Conservation (phyloP, 2,329 filamentous ascomycete species). For the Cercospora sesami region DNA sequence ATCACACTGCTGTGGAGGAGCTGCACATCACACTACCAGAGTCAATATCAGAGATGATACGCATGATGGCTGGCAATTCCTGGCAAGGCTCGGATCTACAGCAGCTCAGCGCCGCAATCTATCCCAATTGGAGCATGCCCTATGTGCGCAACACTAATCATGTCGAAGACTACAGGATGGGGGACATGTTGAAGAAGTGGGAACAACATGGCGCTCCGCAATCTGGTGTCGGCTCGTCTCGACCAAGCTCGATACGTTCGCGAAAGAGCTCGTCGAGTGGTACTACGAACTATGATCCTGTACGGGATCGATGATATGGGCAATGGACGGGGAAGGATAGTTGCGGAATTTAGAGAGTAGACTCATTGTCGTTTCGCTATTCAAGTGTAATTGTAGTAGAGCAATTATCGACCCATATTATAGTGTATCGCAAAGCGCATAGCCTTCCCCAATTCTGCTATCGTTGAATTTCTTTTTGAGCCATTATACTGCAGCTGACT, state of each 20-base stretch:
- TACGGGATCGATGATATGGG: slow-evolving; percentile 1
- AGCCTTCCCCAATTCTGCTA: too few relatives aligned
- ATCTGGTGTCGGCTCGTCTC: neutral
- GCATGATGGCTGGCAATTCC: slow-evolving; percentile 1
- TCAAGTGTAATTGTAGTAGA: neutral
- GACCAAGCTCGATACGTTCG: neutral
- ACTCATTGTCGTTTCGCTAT: neutral
- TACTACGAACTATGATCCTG: slow-evolving; percentile 3
- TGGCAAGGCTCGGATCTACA: slow-evolving; percentile 11
- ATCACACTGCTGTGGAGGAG: slow-evolving; percentile 9
- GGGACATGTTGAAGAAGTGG: slow-evolving; percentile 10
- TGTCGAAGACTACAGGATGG: slow-evolving; percentile 12
- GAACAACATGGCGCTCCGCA: neutral
- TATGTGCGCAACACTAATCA: neutral
- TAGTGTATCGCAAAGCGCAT: too few relatives aligned
- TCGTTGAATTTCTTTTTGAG: neutral
- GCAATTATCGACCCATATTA: neutral
- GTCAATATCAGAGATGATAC: slow-evolving; percentile 1
- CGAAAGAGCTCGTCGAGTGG: neutral
- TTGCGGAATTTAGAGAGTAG: neutral
- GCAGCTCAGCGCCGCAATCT: neutral
- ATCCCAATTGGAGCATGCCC: slow-evolving; percentile 16
- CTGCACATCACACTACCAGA: neutral
- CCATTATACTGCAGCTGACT: neutral
- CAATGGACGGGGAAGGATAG: neutral